Conservation (phyloP, 257 asterid species). For the Solanum virginianum region DNA sequence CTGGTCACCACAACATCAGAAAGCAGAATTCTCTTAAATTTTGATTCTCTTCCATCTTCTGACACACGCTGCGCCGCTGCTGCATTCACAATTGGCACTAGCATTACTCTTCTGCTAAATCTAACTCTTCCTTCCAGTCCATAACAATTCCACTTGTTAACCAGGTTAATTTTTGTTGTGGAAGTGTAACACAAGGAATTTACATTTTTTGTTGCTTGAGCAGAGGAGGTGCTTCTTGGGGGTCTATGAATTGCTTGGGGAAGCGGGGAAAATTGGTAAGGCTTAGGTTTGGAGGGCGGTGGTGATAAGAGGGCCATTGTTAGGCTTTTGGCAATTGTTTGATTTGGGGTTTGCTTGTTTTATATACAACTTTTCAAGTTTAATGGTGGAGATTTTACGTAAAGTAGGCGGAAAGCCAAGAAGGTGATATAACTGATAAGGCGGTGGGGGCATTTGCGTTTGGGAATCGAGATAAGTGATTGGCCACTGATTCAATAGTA, state of each 20-base stretch:
- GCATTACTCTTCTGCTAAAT: conserved; percentile 7
- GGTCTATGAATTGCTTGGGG: conserved; percentile 3
- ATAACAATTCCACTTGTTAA: not conserved
- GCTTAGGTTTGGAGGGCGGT: conserved; percentile 25
- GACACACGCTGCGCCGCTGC: conserved; percentile 18
- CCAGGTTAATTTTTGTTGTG: not conserved
- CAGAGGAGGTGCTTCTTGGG: not conserved
- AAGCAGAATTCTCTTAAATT: conserved; percentile 33
- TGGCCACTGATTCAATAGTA: not conserved
- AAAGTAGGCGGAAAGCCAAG: conserved; percentile 2
- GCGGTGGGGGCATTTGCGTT: conserved; percentile 12
- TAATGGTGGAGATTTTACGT: conserved; percentile 6
- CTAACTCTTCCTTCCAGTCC: not conserved
- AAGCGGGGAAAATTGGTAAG: conserved; percentile 15
- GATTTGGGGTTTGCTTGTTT: not conserved
- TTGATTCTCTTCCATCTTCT: conserved; percentile 27
- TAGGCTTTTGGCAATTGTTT: conserved; percentile 4
- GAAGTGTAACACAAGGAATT: not conserved
- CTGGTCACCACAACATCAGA: conserved; percentile 64
- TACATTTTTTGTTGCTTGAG: conserved; percentile 1
- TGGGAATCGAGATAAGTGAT: not conserved
- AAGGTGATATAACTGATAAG: conserved; percentile 21
- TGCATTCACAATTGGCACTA: conserved; percentile 17
- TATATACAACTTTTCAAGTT: not conserved
- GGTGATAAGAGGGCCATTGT: conserved; percentile 37